A percentile compares a stretch with the other conserved stretches of the same genome.
phyloP scores from a whole-genome alignment of 2,329 filamentous ascomycete genomes.

The Alternaria solani region DNA sequence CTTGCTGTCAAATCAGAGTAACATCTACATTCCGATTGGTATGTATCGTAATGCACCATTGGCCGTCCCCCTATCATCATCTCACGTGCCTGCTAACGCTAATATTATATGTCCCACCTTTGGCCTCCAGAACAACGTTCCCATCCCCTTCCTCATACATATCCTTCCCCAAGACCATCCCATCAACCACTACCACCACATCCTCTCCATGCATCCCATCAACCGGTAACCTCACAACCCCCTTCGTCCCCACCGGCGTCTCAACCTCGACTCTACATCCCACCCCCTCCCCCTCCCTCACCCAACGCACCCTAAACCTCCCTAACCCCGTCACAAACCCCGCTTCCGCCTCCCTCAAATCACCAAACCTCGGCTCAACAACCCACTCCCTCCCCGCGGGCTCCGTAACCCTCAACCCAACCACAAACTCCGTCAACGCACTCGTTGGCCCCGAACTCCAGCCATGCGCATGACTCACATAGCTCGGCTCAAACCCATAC shows the following conservation, averaged over 20 bases:
- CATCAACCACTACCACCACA: no score
- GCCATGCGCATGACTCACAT: constrained; percentile 48
- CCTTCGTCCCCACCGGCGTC: constrained; percentile 5
- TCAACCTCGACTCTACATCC: neutral
- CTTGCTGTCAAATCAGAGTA: no score
- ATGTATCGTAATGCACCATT: no score
- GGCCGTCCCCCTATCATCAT: no score
- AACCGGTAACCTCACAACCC: neutral
- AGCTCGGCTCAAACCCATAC: constrained; percentile 45
- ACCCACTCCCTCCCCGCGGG: constrained; percentile 34
- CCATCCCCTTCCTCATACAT: no score
- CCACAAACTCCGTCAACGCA: constrained; percentile 20
- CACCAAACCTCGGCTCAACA: constrained; percentile 33
- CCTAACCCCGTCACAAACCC: constrained; percentile 31
- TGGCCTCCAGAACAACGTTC: no score
- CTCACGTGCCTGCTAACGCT: no score
- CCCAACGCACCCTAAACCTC: constrained; percentile 16
- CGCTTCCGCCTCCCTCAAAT: constrained; percentile 23
- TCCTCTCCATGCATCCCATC: neutral
- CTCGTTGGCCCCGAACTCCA: constrained; percentile 44
- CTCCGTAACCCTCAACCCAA: constrained; percentile 8
- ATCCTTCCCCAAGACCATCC: no score
- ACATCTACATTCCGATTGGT: no score
- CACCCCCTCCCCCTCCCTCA: neutral
- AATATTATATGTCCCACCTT: no score